Evolutionary conservation across 2,329 filamentous ascomycete species (phyloP).

Genomic region (Dactylellina sp.): DNA sequence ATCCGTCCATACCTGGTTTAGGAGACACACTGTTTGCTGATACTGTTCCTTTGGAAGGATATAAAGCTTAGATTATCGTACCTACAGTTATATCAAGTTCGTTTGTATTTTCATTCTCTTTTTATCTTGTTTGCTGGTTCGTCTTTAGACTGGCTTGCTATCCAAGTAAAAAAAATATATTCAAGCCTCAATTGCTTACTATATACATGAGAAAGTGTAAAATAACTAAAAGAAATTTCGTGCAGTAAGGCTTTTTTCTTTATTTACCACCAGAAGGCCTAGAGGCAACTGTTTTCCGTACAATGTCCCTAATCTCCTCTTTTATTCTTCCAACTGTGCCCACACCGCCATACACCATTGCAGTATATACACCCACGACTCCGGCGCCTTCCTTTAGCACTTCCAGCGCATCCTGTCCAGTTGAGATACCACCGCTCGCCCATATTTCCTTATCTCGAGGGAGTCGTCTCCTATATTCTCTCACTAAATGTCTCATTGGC

Average conservation of each 20-base stretch:
- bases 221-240: slow-evolving; percentile 32
- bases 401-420: slow-evolving; percentile 82
- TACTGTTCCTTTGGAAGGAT: slow-evolving; percentile 46
- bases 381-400: slow-evolving; percentile 89
- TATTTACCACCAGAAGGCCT: slow-evolving; percentile 28
- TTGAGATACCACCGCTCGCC: slow-evolving; percentile 91
- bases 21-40: slow-evolving; percentile 39
- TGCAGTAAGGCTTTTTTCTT: slow-evolving; percentile 15
- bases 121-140: background rate
- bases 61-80: slow-evolving; percentile 9
- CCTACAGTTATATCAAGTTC: no score
- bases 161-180: slow-evolving; percentile 1
- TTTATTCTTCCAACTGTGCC: slow-evolving; percentile 76
- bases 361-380: slow-evolving; percentile 92
- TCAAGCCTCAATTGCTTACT: background rate
- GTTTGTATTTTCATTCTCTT: background rate
- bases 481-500: slow-evolving; percentile 81
- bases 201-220: slow-evolving; percentile 11
- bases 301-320: slow-evolving; percentile 69
- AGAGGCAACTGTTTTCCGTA: slow-evolving; percentile 30
- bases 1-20: slow-evolving; percentile 23
- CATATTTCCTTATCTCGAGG: slow-evolving; percentile 78
- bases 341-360: slow-evolving; percentile 73
- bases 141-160: background rate
- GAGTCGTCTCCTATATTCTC: slow-evolving; percentile 78